Evolutionary conservation across 2,329 filamentous ascomycete species (phyloP), one percentile per base, ranked within the genome.

Genomic region (Hymenoscyphus infarciens): DNA sequence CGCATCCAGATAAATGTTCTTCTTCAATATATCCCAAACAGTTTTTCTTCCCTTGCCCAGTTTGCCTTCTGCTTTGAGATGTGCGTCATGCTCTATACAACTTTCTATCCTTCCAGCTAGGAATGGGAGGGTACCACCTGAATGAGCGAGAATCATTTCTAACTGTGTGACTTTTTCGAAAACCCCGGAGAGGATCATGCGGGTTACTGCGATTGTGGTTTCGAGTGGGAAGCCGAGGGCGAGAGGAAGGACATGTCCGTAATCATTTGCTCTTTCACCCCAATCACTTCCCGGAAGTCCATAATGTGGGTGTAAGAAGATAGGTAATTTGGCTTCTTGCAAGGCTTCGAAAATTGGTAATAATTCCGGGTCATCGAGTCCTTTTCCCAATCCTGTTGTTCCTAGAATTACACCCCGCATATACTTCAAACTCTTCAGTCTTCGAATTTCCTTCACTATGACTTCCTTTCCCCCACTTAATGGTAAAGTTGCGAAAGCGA

Each of bases 291-390:
- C 83, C 0, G 92, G 92, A 2, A 97, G 83, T 1, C 93, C 93
- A 74, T 97, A 97, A 76, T 97, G 93, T 31, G 93, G 93, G 75
- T 97, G 93, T 59, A 97, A 76, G 77, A 97, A 97, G 57, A 96
- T 80, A 27, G 90, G 79, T 38, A 91, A 79, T 7, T 80, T 75
- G 0, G 84, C 83, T 49, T 83, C 81, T 52, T 91, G 85, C 1
- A 97, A 76, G 0, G 88, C 87, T 11, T 81, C 75, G 76, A 92
- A 91, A 11, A 97, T 82, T 0, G 89, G 86, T 39, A 94, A 82
- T 29, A 97, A 77, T 0, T 78, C 76, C 2, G 84, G 81, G 74
- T 97, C 93, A 73, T 97, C 93, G 0, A 97, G 81, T 0, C 93
- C 92, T 11, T 83, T 79, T 0, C 92, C 92, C 0, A 96, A 79